Evolutionary conservation across 2,329 filamentous ascomycete genomes (phyloP), one percentile per base, ranked within the genome.

Genomic region (Aspergillus novofumigatus): DNA sequence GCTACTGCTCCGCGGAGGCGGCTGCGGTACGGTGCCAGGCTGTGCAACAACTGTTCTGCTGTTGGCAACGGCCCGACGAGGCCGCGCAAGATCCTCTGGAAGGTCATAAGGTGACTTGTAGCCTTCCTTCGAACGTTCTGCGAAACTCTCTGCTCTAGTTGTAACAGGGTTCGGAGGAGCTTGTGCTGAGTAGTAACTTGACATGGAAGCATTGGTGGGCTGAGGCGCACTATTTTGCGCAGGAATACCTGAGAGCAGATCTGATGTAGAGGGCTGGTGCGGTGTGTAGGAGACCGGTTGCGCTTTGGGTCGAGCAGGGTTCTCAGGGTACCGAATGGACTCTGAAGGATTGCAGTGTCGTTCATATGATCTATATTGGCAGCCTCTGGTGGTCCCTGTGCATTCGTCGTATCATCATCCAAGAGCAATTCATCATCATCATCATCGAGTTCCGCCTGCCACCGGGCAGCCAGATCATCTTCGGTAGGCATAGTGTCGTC

Each of bases 51-150:
- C 76, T 47, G 82, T 74, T 53, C 83, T 83, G 57, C 84, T 84
- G 66, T 83, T 80, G 67, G 83, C 86, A 5, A 79, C 72, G 53
- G 87, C 80, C 78, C 89, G 87, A 72, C 86, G 81, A 67, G 88
- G 75, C 26, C 74, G 72, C 26, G 81, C 83, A 29, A 99, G 83
- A 54, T 97, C 93, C 75, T 94, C 90, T 3, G 94, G 94, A 21
- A 99, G 80, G 75, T 99, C 95, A 67, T 97, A 99, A 0, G 94
- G 94, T 21, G 93, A 97, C 51, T 88, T 83, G 71, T 99, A 99
- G 7, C 93, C 92, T 55, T 90, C 90, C 75, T 96, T 97, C 3
- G 91, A 80, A 73, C 95, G 95, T 72, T 93, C 89, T 5, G 84
- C 91, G 73, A 96, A 99, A 74, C 93, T 97, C 70, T 95, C 86